Base-by-base conservation (phyloP, 164 flowering plant genomes). In the Magnolia changhungtana region DNA sequence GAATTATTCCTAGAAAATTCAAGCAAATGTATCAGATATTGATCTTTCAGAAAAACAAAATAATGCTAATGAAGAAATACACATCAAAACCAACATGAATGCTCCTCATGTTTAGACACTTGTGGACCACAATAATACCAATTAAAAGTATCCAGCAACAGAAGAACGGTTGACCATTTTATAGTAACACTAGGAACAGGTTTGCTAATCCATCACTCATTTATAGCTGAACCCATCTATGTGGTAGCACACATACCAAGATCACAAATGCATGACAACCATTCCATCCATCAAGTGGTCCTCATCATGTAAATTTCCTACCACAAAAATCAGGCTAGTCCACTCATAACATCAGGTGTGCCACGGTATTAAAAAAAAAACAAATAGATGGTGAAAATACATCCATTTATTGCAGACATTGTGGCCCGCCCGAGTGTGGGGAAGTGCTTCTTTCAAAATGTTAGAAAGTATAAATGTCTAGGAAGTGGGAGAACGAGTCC, bases 1-100 rank as follows among this genome's bases (percentile, higher is more conserved):
- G 92, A 80, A 81, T 86, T 81, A 96, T 93, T 75, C 99, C 99
- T 93, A 66, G 72, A 78, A 69, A 78, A 81, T 72, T 24, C 19
- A 24, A 55, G 49, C 73, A 78, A 59, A 69, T 19, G 68, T 58
- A 20, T n/a, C 50, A 1, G 13, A 23, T n/a, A 71, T 8, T 52
- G 14, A 71, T 8, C 19, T 8, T 1, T 20, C 49, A 14, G 9
- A 52, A 19, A 55, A 72, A 24, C 8, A 21, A 58, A 72, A 52
- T 18, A 27, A 37, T 21, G 11, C 45, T 29, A 68, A 7, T 45
- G 50, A 64, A 74, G 23, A 65, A 21, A 20, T 11, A 10, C 9
- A 49, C 7, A 3, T n/a, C 3, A 14, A 37, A 37, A 37, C 45
- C 23, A 27, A n/a, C 23, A 21, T 27, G 31, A 27, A 63, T 10